Conservation (phyloP, 2,329 filamentous ascomycete genomes). For the Ciborinia camelliae region DNA sequence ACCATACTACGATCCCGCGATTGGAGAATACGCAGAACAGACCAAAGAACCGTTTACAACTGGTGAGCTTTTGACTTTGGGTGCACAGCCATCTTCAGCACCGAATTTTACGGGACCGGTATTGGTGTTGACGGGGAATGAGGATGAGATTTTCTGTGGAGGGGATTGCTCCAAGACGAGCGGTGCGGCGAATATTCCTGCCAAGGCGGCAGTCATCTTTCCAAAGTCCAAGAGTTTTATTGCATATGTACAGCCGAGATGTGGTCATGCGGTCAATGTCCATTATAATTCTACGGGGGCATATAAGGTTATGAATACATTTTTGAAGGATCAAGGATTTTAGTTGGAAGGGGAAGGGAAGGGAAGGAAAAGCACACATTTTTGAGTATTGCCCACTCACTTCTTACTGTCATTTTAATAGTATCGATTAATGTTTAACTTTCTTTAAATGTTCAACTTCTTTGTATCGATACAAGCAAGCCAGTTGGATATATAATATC, state of each 20-base stretch:
- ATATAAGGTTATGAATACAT: conserved; percentile 15
- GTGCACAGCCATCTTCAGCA: neutral
- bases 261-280: conserved; percentile 17
- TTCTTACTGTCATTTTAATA: neutral
- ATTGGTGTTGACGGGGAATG: neutral
- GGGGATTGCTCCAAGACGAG: neutral
- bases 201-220: neutral
- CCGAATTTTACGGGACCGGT: neutral
- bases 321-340: conserved; percentile 1
- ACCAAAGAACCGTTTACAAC: conserved; percentile 6
- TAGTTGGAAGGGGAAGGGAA: neutral
- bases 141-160: conserved; percentile 12
- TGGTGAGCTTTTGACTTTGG: neutral
- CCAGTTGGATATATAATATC: no score
- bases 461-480: no score
- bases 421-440: neutral
- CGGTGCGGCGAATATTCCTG: neutral
- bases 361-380: neutral
- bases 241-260: neutral
- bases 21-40: neutral
- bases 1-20: conserved; percentile 4
- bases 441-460: neutral
- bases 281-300: conserved; percentile 8
- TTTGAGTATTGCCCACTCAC: neutral
- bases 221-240: conserved; percentile 1